phyloP scores from a whole-genome alignment of 163 green algal genomes.

The Chlamydomonas reinhardtii region DNA sequence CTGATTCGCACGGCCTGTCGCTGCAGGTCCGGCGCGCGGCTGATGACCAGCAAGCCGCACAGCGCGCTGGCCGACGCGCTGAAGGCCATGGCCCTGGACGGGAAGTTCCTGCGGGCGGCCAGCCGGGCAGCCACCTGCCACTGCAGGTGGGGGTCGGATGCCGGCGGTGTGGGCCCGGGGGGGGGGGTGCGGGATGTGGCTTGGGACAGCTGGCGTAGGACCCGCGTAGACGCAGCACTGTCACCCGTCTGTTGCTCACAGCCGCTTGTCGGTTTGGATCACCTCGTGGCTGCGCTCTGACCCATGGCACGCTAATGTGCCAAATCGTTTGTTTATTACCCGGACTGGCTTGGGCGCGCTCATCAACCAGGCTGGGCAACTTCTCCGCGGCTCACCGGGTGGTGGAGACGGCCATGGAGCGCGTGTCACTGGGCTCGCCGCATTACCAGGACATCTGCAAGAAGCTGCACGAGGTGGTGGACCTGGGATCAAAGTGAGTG shows the following conservation, averaged over 20 bases:
- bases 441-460: slow-evolving; percentile 57
- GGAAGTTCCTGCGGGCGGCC: slow-evolving; percentile 50
- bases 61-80: slow-evolving; percentile 49
- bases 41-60: slow-evolving; percentile 51
- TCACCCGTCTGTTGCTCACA: no score
- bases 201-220: no score
- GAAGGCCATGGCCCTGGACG: slow-evolving; percentile 44
- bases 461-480: slow-evolving; percentile 55
- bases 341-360: no score
- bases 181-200: no score
- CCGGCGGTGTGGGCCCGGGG: not conserved
- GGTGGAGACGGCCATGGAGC: slow-evolving; percentile 41
- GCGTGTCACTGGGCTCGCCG: slow-evolving; percentile 25
- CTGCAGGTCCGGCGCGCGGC: slow-evolving; percentile 40
- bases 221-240: no score
- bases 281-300: no score
- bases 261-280: no score
- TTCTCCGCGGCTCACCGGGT: slow-evolving; percentile 43
- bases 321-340: no score
- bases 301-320: no score
- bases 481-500: slow-evolving; percentile 13
- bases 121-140: slow-evolving; percentile 44
- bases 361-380: slow-evolving; percentile 55
- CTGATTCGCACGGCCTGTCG: no score
- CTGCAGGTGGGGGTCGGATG: slow-evolving; percentile 25